Evolutionary conservation across 2,329 filamentous ascomycete genomes (phyloP), one percentile per base, ranked within the genome.

Genomic region (Paracorniculantispora psalliotae): DNA sequence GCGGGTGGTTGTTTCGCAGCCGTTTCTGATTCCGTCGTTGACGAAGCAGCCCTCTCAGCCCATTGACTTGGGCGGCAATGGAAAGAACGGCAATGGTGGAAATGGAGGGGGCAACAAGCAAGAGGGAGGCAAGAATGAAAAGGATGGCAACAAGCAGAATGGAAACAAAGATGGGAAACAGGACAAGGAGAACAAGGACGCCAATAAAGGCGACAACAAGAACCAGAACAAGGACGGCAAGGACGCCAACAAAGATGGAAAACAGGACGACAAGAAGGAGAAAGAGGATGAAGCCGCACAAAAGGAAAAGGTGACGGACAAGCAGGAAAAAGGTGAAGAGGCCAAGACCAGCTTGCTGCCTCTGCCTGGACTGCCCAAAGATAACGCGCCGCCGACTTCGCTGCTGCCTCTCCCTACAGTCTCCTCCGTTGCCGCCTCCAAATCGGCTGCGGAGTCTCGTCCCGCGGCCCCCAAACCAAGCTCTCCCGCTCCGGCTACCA

Each of bases 1-100:
- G 33, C 46, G 30, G 19, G 52, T 59, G 4, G 56, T 63, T 19
- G 57, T 63, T 2, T 64, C 63, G 7, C 61, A 64, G 30, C 21
- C 59, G 1, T 64, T 64, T 47, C 44, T 35, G 23, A 64, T 64
- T 21, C 59, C 28, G 43, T 53, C 41, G 12, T 19, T 54, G 49
- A 59, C 41, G 28, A 39, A 15, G 13, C 57, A 48, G 43, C 56
- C 50, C 21, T 53, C 51, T 23, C 57, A 26, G 33, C 54, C 48
- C 8, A 48, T 46, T 53, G 43, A 54, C 49, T 23, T 43, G 37
- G 35, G 50, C 21, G 37, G 25, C 26, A 55, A 57, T 6, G 30
- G 25, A 19, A 51, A 50, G 4, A 58, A 39, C 48, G 48, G 30
- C 10, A 44, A 37, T 6, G n/a, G 44, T 35, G 55, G 60, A 12